Conservation (phyloP, 768 basidiomycete genomes). For the Phallus indusiatus region DNA sequence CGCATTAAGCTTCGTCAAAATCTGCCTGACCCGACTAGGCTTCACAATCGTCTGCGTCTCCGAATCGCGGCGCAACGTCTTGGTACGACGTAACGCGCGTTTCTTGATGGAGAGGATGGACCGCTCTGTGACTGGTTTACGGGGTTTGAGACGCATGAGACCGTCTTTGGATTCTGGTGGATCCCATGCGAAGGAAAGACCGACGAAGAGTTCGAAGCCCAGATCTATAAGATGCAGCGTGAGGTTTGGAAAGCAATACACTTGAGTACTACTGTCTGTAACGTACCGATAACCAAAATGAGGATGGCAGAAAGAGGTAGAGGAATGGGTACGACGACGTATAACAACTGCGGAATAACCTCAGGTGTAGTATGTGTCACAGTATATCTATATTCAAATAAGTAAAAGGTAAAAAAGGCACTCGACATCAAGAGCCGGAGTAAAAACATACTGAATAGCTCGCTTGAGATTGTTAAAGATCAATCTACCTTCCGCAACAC, state of each 20-base stretch:
- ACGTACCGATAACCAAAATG: constrained; percentile 58
- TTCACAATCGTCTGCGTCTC: constrained; percentile 38
- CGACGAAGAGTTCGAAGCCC: constrained; percentile 59
- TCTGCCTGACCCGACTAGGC: constrained; percentile 31
- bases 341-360: constrained; percentile 59
- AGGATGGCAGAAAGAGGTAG: constrained; percentile 59
- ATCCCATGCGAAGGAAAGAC: constrained; percentile 67
- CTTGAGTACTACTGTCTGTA: neutral
- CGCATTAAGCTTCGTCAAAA: constrained; percentile 31
- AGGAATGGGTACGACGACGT: constrained; percentile 60
- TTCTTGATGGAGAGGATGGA: constrained; percentile 46
- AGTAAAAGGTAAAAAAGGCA: neutral
- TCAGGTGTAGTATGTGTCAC: constrained; percentile 60
- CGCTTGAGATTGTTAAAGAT: constrained; percentile 66
- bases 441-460: constrained; percentile 51
- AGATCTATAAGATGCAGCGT: constrained; percentile 37
- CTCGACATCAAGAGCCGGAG: neutral
- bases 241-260: neutral
- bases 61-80: constrained; percentile 41
- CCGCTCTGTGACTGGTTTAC: constrained; percentile 55
- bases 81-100: constrained; percentile 47
- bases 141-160: constrained; percentile 56
- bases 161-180: constrained; percentile 55
- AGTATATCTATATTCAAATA: constrained; percentile 37
- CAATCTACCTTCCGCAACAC: constrained; percentile 58